Conservation (phyloP, 2,329 filamentous ascomycete genomes). For the Trichophyton verrucosum region DNA sequence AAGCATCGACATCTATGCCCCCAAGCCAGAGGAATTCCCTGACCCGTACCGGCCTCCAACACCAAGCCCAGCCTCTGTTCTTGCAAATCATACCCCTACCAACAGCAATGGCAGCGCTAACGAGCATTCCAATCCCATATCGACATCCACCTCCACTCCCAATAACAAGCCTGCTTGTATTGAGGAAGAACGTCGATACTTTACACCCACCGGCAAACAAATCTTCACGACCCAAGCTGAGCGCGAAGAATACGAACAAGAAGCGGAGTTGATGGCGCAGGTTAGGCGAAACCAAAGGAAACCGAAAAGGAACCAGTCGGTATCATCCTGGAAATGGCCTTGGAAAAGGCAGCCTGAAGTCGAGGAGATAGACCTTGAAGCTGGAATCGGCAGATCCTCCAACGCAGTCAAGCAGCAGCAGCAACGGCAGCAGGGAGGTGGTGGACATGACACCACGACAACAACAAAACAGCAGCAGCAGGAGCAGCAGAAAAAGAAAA, state of each 20-base stretch:
- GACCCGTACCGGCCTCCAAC: conserved; percentile 9
- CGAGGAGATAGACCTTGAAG: conserved; percentile 13
- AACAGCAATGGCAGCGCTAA: conserved; percentile 6
- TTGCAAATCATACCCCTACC: conserved; percentile 6
- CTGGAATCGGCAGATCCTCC: conserved; percentile 8
- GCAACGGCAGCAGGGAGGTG: too few relatives aligned
- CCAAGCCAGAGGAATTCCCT: conserved; percentile 11
- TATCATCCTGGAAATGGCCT: conserved; percentile 3
- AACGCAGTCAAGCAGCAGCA: conserved; percentile 7
- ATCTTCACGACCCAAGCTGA: conserved; percentile 31
- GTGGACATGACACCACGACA: too few relatives aligned
- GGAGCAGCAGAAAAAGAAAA: conserved; percentile 8
- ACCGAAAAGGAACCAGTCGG: not conserved
- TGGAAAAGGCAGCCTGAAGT: conserved; percentile 8
- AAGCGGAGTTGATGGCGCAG: conserved; percentile 25
- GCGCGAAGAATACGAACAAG: conserved; percentile 29
- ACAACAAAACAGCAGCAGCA: not conserved
- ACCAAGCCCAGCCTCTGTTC: not conserved
- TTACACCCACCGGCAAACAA: conserved; percentile 17
- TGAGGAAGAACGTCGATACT: conserved; percentile 5
- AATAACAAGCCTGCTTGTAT: conserved; percentile 10
- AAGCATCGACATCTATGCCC: conserved; percentile 23
- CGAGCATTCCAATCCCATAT: not conserved
- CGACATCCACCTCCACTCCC: not conserved
- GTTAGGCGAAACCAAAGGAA: conserved; percentile 16